phyloP scores from a whole-genome alignment of 2,329 filamentous ascomycete species.

The Sclerotinia trifoliorum region DNA sequence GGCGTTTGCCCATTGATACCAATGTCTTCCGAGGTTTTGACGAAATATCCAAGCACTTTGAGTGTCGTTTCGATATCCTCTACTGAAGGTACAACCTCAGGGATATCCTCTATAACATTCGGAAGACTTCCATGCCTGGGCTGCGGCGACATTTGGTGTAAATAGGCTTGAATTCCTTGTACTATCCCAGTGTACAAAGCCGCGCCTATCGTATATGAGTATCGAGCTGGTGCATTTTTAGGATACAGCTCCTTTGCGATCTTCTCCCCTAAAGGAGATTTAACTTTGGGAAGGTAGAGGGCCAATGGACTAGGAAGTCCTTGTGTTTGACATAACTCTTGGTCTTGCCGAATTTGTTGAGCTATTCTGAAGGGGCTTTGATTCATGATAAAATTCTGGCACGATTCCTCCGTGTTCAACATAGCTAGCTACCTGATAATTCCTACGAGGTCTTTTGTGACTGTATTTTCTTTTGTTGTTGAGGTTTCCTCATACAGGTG shows the following conservation, averaged over 20 bases:
- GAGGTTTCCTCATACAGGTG: too few species aligned
- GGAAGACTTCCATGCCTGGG: constrained; percentile 22
- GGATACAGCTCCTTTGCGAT: constrained; percentile 25
- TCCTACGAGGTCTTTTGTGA: background rate
- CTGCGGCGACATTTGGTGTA: constrained; percentile 21
- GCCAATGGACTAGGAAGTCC: constrained; percentile 25
- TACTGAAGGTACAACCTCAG: constrained; percentile 3
- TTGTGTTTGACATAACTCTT: constrained; percentile 22
- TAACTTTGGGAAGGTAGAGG: constrained; percentile 23
- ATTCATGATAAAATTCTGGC: constrained; percentile 15
- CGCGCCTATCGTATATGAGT: background rate
- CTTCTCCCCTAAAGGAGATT: constrained; percentile 13
- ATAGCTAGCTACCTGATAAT: background rate
- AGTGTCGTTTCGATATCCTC: constrained; percentile 15
- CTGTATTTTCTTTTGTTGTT: background rate
- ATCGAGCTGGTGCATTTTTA: constrained; percentile 19
- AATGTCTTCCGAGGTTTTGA: background rate
- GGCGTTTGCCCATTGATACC: background rate
- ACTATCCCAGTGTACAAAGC: constrained; percentile 20
- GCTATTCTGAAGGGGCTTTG: constrained; percentile 24
- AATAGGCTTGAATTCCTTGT: constrained; percentile 26
- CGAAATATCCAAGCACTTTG: constrained; percentile 4
- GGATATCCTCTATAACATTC: background rate
- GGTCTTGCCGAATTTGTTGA: constrained; percentile 24
- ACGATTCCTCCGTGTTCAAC: constrained; percentile 16